Conservation (phyloP, 2,329 filamentous ascomycete genomes). For the Penicillium sp. region DNA sequence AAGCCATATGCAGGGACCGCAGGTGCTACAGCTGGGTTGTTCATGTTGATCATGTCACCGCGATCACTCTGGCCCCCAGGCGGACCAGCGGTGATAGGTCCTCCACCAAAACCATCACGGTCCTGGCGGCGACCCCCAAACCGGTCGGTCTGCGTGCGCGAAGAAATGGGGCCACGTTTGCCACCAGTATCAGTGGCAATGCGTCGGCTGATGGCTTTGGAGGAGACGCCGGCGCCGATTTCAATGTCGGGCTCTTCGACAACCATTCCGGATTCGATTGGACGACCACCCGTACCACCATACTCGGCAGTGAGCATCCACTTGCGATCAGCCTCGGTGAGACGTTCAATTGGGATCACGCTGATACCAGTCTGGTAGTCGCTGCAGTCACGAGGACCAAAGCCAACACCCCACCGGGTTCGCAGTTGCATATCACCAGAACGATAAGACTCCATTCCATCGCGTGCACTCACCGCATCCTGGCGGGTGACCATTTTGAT, state of each 20-base stretch:
- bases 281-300: constrained; percentile 81
- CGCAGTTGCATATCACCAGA: constrained; percentile 70
- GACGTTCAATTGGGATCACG: constrained; percentile 83
- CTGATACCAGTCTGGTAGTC: constrained; percentile 92
- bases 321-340: constrained; percentile 94
- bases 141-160: constrained; percentile 37
- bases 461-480: constrained; percentile 79
- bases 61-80: constrained; percentile 32
- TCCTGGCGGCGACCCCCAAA: constrained; percentile 31
- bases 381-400: constrained; percentile 93
- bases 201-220: constrained; percentile 63
- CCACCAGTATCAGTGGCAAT: constrained; percentile 52
- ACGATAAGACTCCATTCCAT: constrained; percentile 78
- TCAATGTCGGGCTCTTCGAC: constrained; percentile 98
- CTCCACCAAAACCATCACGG: constrained; percentile 33
- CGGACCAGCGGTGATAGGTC: constrained; percentile 19
- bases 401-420: constrained; percentile 97
- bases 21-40: constrained; percentile 52
- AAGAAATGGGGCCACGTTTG: constrained; percentile 49
- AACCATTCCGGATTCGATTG: constrained; percentile 77
- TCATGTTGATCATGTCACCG: constrained; percentile 37
- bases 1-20: constrained; percentile 57
- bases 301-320: constrained; percentile 95
- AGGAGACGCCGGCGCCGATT: constrained; percentile 94
- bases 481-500: constrained; percentile 95